Conservation (phyloP, 805 yeast species). For the Saccharomycopsis selenospora region DNA sequence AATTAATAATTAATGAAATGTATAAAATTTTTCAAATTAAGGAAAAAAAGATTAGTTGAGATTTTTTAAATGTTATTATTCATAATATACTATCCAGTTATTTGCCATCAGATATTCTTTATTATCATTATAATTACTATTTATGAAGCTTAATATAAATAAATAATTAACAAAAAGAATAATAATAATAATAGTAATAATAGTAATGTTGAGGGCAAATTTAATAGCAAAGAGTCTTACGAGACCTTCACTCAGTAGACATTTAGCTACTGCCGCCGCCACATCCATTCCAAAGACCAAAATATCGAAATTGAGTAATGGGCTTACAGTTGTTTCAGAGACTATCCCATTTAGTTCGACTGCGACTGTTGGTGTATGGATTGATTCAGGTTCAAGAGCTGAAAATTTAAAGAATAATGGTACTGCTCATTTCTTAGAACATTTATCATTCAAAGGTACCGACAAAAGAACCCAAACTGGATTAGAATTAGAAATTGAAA, state of each 20-base stretch:
- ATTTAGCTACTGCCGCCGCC: slow-evolving; percentile 17
- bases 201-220: background rate
- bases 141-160: background rate
- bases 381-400: slow-evolving; percentile 97
- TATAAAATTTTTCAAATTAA: no score
- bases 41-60: no score
- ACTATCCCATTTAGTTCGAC: slow-evolving; percentile 78
- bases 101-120: no score
- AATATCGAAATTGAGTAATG: slow-evolving; percentile 78
- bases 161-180: background rate
- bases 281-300: slow-evolving; percentile 39
- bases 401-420: slow-evolving; percentile 82
- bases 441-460: slow-evolving; percentile 95
- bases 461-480: slow-evolving; percentile 67
- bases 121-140: no score
- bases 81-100: no score
- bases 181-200: background rate
- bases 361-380: slow-evolving; percentile 98
- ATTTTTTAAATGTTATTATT: no score
- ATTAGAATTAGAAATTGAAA: slow-evolving; percentile 88
- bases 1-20: no score
- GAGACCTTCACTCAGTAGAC: background rate
- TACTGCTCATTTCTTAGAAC: slow-evolving; percentile 96
- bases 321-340: slow-evolving; percentile 91
- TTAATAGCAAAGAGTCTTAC: slow-evolving; percentile 1